Base-by-base conservation (phyloP, 2,329 filamentous ascomycete genomes). In the Penicillium sp. region DNA sequence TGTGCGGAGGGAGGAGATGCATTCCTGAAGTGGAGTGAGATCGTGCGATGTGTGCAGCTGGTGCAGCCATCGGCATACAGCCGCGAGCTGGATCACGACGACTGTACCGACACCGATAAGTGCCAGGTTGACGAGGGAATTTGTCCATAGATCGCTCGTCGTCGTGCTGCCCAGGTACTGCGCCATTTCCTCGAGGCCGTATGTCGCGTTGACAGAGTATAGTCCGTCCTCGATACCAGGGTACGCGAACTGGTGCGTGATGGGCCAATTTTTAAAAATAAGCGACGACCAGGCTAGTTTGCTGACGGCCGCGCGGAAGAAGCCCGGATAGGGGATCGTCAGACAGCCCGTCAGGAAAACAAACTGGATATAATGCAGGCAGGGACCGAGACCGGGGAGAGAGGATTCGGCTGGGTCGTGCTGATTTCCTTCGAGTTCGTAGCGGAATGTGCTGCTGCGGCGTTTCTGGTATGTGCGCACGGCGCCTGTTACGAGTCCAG, bases 231-330 rank as follows among this genome's bases (percentile, higher is more conserved):
- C n/a, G 1, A 65, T 56, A 1, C 65, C 65, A 1, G 65, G 63
- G 31, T 66, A 66, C 7, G 19, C 51, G 48, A 66, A 66, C 17
- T 58, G 46, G 49, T 66, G 63, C 5, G 54, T 56, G 5, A 66
- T 49, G 7, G 65, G 65, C 38, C 65, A 62, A 38, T 63, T 65
- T 17, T 26, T 31, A 21, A 61, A 56, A 9, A 65, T 46, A 7
- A 66, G 60, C 23, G 65, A 66, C 17, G 65, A 65, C 65, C 65
- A 66, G 9, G 60, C 58, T 3, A 66, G 54, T n/a, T 64, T 47
- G 52, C 65, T 63, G 7, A 58, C 30, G 1, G 59, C 49, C 5
- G 60, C 60, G 4, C 64, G 56, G 31, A 61, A 66, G 52, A 60
- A 66, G 1, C 65, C 65, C 1, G 65, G 65, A 41, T 66, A 65